These are phyloP conservation scores for Neopestalotiopsis rosae DNA, from an alignment of 2,329 filamentous ascomycete genomes.

Conservation along the genomic window DNA sequence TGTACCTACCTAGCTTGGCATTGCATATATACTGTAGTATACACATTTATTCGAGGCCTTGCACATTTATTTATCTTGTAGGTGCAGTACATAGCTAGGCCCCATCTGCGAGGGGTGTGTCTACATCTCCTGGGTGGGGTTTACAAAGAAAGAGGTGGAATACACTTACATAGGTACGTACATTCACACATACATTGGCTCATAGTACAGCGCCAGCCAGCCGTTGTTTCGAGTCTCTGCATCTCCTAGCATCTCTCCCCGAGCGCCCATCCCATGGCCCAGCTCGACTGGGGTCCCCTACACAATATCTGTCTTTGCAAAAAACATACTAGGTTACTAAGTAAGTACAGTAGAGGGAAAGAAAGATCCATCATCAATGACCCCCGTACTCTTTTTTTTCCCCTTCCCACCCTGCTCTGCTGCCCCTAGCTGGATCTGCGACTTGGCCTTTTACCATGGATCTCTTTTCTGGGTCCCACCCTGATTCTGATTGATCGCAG, in stretches of 20 bases:
- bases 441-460: background rate
- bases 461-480: background rate
- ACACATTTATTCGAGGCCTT: too few relatives aligned
- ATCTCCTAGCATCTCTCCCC: background rate
- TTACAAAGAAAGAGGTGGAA: too few relatives aligned
- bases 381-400: too few relatives aligned
- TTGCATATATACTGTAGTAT: too few relatives aligned
- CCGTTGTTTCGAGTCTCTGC: slow-evolving; percentile 18
- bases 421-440: slow-evolving; percentile 13
- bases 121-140: too few relatives aligned
- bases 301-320: background rate
- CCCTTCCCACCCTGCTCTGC: too few relatives aligned
- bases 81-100: too few relatives aligned
- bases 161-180: background rate
- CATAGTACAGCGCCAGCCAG: background rate
- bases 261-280: background rate
- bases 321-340: background rate
- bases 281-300: slow-evolving; percentile 5
- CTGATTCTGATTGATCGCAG: background rate
- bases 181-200: background rate
- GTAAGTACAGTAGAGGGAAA: background rate
- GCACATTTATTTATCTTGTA: too few relatives aligned
- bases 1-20: too few relatives aligned
- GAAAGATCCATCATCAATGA: background rate
- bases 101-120: too few relatives aligned